Percentiles rank a stretch among this genome's conserved stretches.
phyloP scores from a whole-genome alignment of 2,329 filamentous ascomycete genomes.

The Fusarium algeriense region DNA sequence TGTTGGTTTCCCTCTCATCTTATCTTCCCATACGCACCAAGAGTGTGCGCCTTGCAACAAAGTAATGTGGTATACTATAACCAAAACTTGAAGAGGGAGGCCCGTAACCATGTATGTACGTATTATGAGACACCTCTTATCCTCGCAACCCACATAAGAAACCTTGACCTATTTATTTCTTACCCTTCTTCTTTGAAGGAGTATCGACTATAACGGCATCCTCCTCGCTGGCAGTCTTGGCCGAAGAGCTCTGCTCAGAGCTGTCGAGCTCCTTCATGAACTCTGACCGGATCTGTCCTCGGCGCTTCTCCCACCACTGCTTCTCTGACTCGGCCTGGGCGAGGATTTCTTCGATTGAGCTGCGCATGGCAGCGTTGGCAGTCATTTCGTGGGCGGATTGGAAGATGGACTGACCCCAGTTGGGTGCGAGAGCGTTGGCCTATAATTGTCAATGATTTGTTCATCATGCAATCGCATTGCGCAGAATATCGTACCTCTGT shows the following conservation, averaged over 20 bases:
- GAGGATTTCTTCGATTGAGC: slow-evolving; percentile 81
- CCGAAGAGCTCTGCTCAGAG: slow-evolving; percentile 62
- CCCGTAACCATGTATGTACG: slow-evolving; percentile 7
- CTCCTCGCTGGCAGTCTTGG: slow-evolving; percentile 53
- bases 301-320: slow-evolving; percentile 92
- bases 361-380: slow-evolving; percentile 82
- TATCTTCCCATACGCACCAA: slow-evolving; percentile 5
- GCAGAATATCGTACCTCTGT: slow-evolving; percentile 73
- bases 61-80: slow-evolving; percentile 24
- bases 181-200: slow-evolving; percentile 68
- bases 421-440: slow-evolving; percentile 89
- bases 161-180: slow-evolving; percentile 50
- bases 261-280: slow-evolving; percentile 89
- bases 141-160: neutral
- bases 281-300: slow-evolving; percentile 76
- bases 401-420: slow-evolving; percentile 96
- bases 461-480: neutral
- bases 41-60: slow-evolving; percentile 11
- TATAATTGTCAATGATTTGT: slow-evolving; percentile 53
- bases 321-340: slow-evolving; percentile 78
- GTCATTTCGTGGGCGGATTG: slow-evolving; percentile 97
- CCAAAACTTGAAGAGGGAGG: neutral
- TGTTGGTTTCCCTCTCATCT: slow-evolving; percentile 13
- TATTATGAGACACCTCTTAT: neutral
- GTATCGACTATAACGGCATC: slow-evolving; percentile 79